Conservation (phyloP, 2,329 filamentous ascomycete genomes). For the Aspergillus novoparasiticus region DNA sequence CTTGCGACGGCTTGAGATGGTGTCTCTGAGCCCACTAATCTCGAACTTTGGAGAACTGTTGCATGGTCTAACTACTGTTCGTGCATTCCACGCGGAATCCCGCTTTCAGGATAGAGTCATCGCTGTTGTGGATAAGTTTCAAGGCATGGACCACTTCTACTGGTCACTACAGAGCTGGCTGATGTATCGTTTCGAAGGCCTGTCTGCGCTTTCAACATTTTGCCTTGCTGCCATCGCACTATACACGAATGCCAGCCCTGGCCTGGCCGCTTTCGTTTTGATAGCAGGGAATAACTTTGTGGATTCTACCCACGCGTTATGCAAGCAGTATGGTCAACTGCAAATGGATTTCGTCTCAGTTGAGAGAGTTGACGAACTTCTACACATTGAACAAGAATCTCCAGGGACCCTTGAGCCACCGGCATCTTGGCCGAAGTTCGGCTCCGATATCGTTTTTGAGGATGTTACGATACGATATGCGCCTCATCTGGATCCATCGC, state of each 20-base stretch:
- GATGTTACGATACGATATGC: constrained; percentile 79
- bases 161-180: constrained; percentile 88
- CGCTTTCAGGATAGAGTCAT: constrained; percentile 82
- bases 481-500: constrained; percentile 71
- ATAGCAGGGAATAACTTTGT: constrained; percentile 69
- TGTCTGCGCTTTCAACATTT: constrained; percentile 75
- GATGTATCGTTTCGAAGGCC: constrained; percentile 72
- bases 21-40: constrained; percentile 83
- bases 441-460: constrained; percentile 74
- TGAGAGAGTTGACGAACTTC: constrained; percentile 79
- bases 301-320: constrained; percentile 70
- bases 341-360: constrained; percentile 93
- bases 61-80: constrained; percentile 82
- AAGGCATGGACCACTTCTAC: constrained; percentile 95
- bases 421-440: constrained; percentile 73
- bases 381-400: constrained; percentile 75
- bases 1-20: constrained; percentile 82
- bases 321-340: constrained; percentile 77
- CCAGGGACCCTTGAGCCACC: constrained; percentile 69
- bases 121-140: constrained; percentile 80
- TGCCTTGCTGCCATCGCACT: constrained; percentile 73
- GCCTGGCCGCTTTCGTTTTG: constrained; percentile 81
- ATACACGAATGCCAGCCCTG: constrained; percentile 72
- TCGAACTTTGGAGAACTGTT: constrained; percentile 89
- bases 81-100: constrained; percentile 76